Base-by-base conservation (phyloP, 164 flowering plant species). In the Berberis vulgaris region DNA sequence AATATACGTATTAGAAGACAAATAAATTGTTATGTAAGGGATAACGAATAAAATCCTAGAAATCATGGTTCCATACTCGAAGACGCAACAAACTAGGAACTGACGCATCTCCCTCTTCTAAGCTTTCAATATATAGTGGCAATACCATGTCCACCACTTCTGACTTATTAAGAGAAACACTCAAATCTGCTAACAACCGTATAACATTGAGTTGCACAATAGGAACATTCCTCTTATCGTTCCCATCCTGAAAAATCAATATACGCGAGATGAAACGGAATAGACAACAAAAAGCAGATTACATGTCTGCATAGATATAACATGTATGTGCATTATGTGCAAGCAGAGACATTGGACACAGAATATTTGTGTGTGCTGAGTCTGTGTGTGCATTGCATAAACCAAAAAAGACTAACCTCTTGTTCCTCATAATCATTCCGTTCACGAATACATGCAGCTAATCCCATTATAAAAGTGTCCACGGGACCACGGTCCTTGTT, bases 81-180 rank as follows among this genome's bases (percentile, higher is more conserved):
- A 95, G 85, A 64, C 99, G 86, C 80, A 95, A 74, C 77, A 83
- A 72, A 75, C 98, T 73, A 64, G 97, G 92, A 78, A 80, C 71
- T 68, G 97, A 85, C 74, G 96, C 99, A 75, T 95, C 96, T 45
- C 96, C 97, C 84, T 94, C 96, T 80, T 91, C 98, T 71, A 95
- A 83, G 81, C 86, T 95, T 70, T 95, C 97, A 75, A 91, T 83
- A 78, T 91, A 91, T 12, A 84, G 79, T 39, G 98, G 98, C 75
- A 91, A 76, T 65, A 95, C 86, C 94, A 87, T 85, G 74, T 91
- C 98, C 42, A 91, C 95, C 64, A 88, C 86, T 81, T 95, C 98
- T 56, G 88, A 76, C 80, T 88, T 91, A 68, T 81, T 87, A 63
- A 86, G 74, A 61, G 84, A 78, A 67, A 84, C 85, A 75, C 80